Percentiles rank a stretch among this genome's conserved stretches.
phyloP scores from a whole-genome alignment of 116 monocot genomes.

The Posidonia oceanica region DNA sequence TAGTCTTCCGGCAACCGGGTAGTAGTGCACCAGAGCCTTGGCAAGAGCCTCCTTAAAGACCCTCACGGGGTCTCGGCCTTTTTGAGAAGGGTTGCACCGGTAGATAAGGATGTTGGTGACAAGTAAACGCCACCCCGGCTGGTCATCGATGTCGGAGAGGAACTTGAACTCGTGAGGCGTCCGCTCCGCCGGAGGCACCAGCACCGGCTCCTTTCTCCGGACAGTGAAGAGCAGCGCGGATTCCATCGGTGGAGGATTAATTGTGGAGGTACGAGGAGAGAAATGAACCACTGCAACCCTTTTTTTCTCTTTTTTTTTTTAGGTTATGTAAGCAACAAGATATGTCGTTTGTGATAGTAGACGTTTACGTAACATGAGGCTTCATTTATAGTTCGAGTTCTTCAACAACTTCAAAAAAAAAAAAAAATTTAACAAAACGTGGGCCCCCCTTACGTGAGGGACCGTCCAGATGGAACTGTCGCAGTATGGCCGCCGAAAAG shows the following conservation, averaged over 20 bases:
- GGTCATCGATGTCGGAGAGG: slow-evolving; percentile 66
- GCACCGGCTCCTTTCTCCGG: slow-evolving; percentile 26
- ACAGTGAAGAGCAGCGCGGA: slow-evolving; percentile 30
- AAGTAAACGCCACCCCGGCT: slow-evolving; percentile 48
- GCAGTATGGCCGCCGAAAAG: too few relatives aligned
- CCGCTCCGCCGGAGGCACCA: slow-evolving; percentile 32
- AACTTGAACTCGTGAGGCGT: slow-evolving; percentile 45
- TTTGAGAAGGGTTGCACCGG: slow-evolving; percentile 12
- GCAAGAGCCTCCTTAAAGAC: slow-evolving; percentile 41
- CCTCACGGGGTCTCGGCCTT: slow-evolving; percentile 20
- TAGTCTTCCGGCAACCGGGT: slow-evolving; percentile 57
- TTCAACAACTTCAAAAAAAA: too few relatives aligned
- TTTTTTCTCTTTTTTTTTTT: too few relatives aligned
- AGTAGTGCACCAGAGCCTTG: slow-evolving; percentile 40
- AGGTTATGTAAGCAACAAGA: too few relatives aligned
- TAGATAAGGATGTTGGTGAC: slow-evolving; percentile 66
- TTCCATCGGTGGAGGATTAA: slow-evolving; percentile 1
- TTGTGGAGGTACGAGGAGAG: too few relatives aligned
- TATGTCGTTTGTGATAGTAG: too few relatives aligned
- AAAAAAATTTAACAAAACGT: too few relatives aligned
- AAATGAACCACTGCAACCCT: too few relatives aligned
- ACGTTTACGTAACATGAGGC: too few relatives aligned
- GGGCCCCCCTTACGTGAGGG: too few relatives aligned
- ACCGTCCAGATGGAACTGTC: too few relatives aligned
- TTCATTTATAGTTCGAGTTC: too few relatives aligned